Conservation (phyloP, 305 asterid genomes). For the Fraxinus paxiana region DNA sequence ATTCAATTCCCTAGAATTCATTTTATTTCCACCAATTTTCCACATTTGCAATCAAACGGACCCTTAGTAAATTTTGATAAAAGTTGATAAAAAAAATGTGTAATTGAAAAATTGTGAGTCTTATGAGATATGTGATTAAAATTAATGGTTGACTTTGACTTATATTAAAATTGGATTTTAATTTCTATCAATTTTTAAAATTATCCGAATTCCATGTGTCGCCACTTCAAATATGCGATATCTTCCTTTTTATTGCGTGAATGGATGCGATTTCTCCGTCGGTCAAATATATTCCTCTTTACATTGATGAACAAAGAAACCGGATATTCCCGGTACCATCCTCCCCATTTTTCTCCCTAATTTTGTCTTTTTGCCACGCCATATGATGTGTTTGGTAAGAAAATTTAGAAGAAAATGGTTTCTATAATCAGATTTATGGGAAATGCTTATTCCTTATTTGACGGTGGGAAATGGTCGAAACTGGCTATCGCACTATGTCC, state of each 20-base stretch:
- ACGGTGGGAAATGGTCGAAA: not conserved
- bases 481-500: not conserved
- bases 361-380: not conserved
- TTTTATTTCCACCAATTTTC: no score
- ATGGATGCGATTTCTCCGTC: constrained; percentile 22
- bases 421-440: not conserved
- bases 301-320: constrained; percentile 2
- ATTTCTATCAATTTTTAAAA: no score
- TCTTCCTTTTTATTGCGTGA: constrained; percentile 28
- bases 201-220: constrained; percentile 31
- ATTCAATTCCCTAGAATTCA: not conserved
- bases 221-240: constrained; percentile 5
- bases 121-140: no score
- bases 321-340: constrained; percentile 28
- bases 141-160: no score
- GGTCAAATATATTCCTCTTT: not conserved
- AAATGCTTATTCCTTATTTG: not conserved
- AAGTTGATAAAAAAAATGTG: no score
- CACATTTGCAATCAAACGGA: no score
- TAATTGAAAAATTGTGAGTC: no score
- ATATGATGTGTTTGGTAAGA: not conserved
- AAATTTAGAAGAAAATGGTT: not conserved
- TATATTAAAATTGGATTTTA: no score
- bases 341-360: not conserved
- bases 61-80: no score